Percentiles rank a stretch among this genome's conserved stretches.
Evolutionary conservation across 1,284 basidiomycete genomes (phyloP).

Genomic region (Papiliotrema fonsecae): DNA sequence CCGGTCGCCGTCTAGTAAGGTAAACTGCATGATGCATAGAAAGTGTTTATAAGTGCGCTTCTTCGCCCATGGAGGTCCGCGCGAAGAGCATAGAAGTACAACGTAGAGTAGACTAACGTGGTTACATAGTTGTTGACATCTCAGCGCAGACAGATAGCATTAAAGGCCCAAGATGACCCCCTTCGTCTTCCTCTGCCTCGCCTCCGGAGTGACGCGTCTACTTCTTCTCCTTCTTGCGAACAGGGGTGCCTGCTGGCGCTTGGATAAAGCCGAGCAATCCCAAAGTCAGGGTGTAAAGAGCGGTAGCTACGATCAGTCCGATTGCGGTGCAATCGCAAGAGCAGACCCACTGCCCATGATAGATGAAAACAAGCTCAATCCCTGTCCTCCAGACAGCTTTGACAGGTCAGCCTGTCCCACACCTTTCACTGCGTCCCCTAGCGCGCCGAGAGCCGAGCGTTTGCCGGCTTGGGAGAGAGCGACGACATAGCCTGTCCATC

Average conservation of each 20-base stretch:
- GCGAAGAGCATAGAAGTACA: too few species aligned
- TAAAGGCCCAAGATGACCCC: too few species aligned
- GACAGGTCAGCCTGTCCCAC: conserved; percentile 16
- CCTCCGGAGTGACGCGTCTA: too few species aligned
- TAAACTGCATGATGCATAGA: too few species aligned
- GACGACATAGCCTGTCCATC: conserved; percentile 39
- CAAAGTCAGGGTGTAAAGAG: conserved; percentile 38
- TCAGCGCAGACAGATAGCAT: too few species aligned
- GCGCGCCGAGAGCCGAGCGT: conserved; percentile 15
- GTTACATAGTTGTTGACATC: too few species aligned
- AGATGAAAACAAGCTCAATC: conserved; percentile 29
- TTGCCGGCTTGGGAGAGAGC: conserved; percentile 39
- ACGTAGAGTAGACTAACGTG: too few species aligned
- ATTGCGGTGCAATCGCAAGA: not conserved
- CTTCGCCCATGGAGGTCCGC: too few species aligned
- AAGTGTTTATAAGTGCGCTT: too few species aligned
- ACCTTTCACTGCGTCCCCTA: conserved; percentile 26
- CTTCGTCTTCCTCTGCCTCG: too few species aligned
- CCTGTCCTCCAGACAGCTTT: conserved; percentile 14
- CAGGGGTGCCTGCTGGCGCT: conserved; percentile 22
- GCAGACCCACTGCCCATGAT: conserved; percentile 37
- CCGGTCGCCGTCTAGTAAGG: not conserved
- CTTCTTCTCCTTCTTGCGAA: conserved; percentile 25
- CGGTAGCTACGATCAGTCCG: conserved; percentile 28
- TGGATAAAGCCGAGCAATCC: conserved; percentile 43